These are phyloP conservation scores for Crassisporium funariophilum DNA, from an alignment of 768 basidiomycete species.

Conservation along the genomic window DNA sequence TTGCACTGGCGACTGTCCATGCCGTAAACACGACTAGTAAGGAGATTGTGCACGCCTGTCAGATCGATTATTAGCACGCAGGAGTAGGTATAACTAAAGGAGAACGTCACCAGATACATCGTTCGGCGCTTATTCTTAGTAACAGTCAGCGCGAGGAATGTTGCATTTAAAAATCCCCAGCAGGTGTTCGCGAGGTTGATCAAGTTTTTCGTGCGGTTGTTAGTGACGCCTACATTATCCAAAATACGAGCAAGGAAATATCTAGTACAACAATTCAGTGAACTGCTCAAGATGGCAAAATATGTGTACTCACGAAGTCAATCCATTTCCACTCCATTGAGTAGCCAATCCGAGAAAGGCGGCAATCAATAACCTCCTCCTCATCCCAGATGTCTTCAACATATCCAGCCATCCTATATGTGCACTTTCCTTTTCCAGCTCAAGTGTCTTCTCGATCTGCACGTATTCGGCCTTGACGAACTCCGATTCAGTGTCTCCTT, in stretches of 20 bases:
- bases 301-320: slow-evolving; percentile 45
- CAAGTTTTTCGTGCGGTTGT: slow-evolving; percentile 54
- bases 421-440: slow-evolving; percentile 49
- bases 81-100: background rate
- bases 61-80: background rate
- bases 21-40: slow-evolving; percentile 49
- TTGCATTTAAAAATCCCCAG: slow-evolving; percentile 59
- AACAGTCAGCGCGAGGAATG: slow-evolving; percentile 48
- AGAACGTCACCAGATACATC: slow-evolving; percentile 46
- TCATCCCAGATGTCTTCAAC: slow-evolving; percentile 50
- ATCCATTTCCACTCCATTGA: slow-evolving; percentile 66
- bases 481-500: slow-evolving; percentile 53
- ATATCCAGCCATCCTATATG: slow-evolving; percentile 51
- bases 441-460: slow-evolving; percentile 57
- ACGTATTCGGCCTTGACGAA: slow-evolving; percentile 61
- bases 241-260: slow-evolving; percentile 59
- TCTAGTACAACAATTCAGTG: slow-evolving; percentile 23
- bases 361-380: slow-evolving; percentile 49
- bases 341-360: slow-evolving; percentile 57
- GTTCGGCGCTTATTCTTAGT: slow-evolving; percentile 50
- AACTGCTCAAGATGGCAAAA: background rate
- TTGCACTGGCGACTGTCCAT: slow-evolving; percentile 58
- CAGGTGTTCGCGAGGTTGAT: slow-evolving; percentile 56
- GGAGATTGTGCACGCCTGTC: slow-evolving; percentile 46
- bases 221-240: slow-evolving; percentile 51